Percentiles rank a stretch among this genome's conserved stretches.
phyloP scores from a whole-genome alignment of 2,329 filamentous ascomycete species.

The Cytospora paraplurivora region DNA sequence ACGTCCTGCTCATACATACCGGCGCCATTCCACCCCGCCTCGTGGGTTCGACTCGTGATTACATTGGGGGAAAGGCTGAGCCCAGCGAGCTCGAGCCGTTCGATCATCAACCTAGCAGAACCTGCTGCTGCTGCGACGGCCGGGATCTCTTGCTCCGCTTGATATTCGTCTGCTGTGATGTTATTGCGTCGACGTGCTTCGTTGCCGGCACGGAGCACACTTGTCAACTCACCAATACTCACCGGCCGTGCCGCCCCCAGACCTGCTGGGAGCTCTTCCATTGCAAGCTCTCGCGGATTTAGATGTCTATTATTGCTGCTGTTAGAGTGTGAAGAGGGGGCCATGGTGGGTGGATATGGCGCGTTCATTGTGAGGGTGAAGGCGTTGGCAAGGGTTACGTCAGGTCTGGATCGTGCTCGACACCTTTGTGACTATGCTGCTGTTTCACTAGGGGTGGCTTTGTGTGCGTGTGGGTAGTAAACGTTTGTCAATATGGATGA shows the following conservation, averaged over 20 bases:
- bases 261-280: neutral
- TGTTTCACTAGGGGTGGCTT: neutral
- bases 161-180: neutral
- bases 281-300: neutral
- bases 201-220: neutral
- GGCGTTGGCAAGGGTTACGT: neutral
- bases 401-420: neutral
- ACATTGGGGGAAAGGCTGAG: neutral
- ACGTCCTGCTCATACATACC: neutral
- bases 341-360: neutral
- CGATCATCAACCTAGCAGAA: neutral
- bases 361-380: neutral
- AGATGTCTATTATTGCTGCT: neutral
- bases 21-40: too few species aligned
- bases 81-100: neutral
- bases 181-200: neutral
- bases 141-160: neutral
- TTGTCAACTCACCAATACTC: neutral
- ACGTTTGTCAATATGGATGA: neutral
- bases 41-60: neutral
- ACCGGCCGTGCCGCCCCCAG: neutral
- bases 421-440: neutral
- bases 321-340: neutral
- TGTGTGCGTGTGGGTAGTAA: neutral
- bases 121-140: too few species aligned